Percentiles rank a stretch among this genome's conserved stretches.
phyloP scores from a whole-genome alignment of 352 stramenopile species.

The Pythium aphanidermatum region DNA sequence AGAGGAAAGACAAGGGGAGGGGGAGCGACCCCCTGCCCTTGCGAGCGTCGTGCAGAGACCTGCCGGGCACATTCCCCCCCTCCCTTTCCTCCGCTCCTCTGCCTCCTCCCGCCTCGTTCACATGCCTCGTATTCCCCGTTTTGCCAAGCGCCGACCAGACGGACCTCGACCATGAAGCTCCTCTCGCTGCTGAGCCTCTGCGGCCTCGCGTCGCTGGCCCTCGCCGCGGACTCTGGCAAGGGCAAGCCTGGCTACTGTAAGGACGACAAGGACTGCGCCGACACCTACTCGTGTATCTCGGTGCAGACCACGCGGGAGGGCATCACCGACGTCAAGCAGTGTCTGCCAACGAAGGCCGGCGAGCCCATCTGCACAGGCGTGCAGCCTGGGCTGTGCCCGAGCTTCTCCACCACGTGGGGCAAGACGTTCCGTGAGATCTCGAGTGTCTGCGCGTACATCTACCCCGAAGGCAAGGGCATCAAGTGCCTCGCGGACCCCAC shows the following conservation, averaged over 20 bases:
- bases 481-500: constrained; percentile 19
- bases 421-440: constrained; percentile 56
- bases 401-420: constrained; percentile 66
- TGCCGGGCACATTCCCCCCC: no score
- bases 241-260: constrained; percentile 57
- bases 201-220: constrained; percentile 17
- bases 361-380: constrained; percentile 55
- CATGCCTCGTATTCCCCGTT: no score
- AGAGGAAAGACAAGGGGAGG: no score
- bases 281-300: constrained; percentile 54
- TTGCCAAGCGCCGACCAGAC: no score
- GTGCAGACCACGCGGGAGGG: constrained; percentile 72
- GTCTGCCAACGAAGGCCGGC: constrained; percentile 40
- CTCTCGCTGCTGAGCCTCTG: not conserved
- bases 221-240: constrained; percentile 30
- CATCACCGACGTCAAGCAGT: constrained; percentile 73
- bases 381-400: constrained; percentile 54
- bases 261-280: constrained; percentile 38
- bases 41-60: no score
- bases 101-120: no score
- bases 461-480: constrained; percentile 44
- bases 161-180: constrained; percentile 13
- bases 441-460: constrained; percentile 57
- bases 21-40: no score
- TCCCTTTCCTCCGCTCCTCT: no score